A percentile compares a stretch with the other conserved stretches of the same genome.
phyloP scores from a whole-genome alignment of 768 basidiomycete species.

The Chalciporus piperatus region DNA sequence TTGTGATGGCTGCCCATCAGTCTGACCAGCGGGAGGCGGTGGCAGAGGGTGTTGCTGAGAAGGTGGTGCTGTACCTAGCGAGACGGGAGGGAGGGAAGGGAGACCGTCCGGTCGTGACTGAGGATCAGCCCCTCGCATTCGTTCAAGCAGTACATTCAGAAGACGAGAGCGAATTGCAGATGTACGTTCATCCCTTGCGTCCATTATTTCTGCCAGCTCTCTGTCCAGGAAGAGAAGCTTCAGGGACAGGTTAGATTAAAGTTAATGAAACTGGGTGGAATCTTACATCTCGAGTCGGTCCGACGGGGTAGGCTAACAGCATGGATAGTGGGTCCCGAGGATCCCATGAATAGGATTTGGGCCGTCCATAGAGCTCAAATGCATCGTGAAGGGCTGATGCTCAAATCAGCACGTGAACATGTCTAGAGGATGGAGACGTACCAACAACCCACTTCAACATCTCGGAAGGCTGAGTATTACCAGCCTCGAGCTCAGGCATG shows the following conservation, averaged over 20 bases:
- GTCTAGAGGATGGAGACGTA: slow-evolving; percentile 35
- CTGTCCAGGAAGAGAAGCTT: slow-evolving; percentile 87
- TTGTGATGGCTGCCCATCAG: slow-evolving; percentile 6
- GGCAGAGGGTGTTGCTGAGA: slow-evolving; percentile 28
- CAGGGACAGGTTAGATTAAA: slow-evolving; percentile 13
- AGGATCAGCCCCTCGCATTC: slow-evolving; percentile 49
- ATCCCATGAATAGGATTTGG: slow-evolving; percentile 85
- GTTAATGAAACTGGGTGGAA: neutral
- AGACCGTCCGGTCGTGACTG: slow-evolving; percentile 7
- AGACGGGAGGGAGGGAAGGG: slow-evolving; percentile 20
- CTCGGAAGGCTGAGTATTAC: slow-evolving; percentile 64
- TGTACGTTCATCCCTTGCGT: slow-evolving; percentile 76
- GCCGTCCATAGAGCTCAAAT: slow-evolving; percentile 87
- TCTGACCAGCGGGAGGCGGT: slow-evolving; percentile 16
- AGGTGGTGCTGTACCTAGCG: slow-evolving; percentile 9
- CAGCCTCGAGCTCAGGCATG: slow-evolving; percentile 81
- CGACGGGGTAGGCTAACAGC: slow-evolving; percentile 95
- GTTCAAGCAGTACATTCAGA: slow-evolving; percentile 57
- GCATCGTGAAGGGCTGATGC: slow-evolving; percentile 74
- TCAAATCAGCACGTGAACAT: slow-evolving; percentile 8
- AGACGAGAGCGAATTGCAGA: slow-evolving; percentile 63
- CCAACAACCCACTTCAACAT: slow-evolving; percentile 92
- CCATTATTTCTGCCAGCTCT: slow-evolving; percentile 73
- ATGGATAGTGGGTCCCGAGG: slow-evolving; percentile 75
- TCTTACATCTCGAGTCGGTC: slow-evolving; percentile 77